Evolutionary conservation across 768 basidiomycete species (phyloP), one percentile per base, ranked within the genome.

Genomic region (Multifurca ochricompacta): DNA sequence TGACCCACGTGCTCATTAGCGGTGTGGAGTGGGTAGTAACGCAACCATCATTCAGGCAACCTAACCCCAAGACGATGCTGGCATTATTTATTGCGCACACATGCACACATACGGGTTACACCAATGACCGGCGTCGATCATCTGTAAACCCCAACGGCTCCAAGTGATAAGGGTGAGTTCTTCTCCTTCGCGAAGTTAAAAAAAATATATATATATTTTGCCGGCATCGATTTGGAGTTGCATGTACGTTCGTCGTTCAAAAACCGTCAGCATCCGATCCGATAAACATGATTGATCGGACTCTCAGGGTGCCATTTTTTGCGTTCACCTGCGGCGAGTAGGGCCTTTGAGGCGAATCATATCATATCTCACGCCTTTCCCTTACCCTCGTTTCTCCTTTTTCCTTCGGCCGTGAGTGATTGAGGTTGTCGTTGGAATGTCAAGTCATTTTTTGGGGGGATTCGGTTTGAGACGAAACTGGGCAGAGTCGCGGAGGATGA

Each of bases 61-160:
- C n/a, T n/a, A n/a, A n/a, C n/a, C 16, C 36, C 36, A 14, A 35
- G 31, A 25, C 13, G 14, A 47, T 47, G 46, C 48, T 39, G 27
- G 36, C 48, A 49, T 40, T 8, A 21, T 21, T 23, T 14, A 19
- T 13, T 21, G 13, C 32, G 21, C 30, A 43, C 25, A 13, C 30
- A 9, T 8, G 28, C n/a, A 30, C 28, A 27, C 14, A 9, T 3
- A 30, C 10, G 19, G 5, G 40, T n/a, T n/a, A n/a, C n/a, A n/a
- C n/a, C n/a, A n/a, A n/a, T n/a, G n/a, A n/a, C n/a, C n/a, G 19
- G 6, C 16, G 51, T 53, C 51, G 51, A 53, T 53, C 51, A 53
- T 46, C 21, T 10, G 25, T 25, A 16, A 27, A 42, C 4, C 18
- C 36, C 14, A 14, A 39, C 41, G 19, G 19, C 41, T 9, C 35